Percentiles rank a stretch among this genome's conserved stretches.
phyloP scores from a whole-genome alignment of 306 rosid genomes.

The Rubus idaeus region DNA sequence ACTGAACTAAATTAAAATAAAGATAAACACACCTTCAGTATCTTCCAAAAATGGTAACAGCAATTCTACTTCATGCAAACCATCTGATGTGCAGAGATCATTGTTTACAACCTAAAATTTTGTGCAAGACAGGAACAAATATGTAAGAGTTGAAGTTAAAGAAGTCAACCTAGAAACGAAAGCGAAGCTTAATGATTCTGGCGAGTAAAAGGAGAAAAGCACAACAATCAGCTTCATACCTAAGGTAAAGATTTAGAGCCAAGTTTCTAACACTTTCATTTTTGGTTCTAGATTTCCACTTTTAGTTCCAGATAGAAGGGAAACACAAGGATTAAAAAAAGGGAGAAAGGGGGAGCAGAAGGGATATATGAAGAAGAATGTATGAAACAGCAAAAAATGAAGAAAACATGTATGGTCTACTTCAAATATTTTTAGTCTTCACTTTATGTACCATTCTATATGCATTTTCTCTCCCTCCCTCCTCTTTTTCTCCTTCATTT shows the following conservation, averaged over 20 bases:
- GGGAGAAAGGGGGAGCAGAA: neutral
- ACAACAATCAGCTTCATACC: neutral
- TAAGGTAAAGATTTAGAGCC: neutral
- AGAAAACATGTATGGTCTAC: neutral
- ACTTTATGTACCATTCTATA: neutral
- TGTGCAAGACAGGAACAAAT: slow-evolving; percentile 18
- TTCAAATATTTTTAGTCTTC: neutral
- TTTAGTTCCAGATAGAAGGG: neutral
- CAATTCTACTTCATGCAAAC: slow-evolving; percentile 74
- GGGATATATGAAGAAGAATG: neutral
- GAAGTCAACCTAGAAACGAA: neutral
- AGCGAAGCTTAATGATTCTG: neutral
- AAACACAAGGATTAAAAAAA: neutral
- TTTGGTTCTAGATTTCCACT: neutral
- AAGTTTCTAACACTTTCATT: neutral
- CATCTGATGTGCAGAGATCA: slow-evolving; percentile 51
- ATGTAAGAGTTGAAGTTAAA: neutral
- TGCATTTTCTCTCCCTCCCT: neutral
- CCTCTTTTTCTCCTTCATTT: neutral
- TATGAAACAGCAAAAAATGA: neutral
- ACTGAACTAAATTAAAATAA: neutral
- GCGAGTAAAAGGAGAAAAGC: neutral
- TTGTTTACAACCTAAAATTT: slow-evolving; percentile 52
- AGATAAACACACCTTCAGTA: slow-evolving; percentile 51
- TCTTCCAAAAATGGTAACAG: slow-evolving; percentile 61